Conservation (phyloP, 306 rosid genomes). For the Medicago ruthenica region DNA sequence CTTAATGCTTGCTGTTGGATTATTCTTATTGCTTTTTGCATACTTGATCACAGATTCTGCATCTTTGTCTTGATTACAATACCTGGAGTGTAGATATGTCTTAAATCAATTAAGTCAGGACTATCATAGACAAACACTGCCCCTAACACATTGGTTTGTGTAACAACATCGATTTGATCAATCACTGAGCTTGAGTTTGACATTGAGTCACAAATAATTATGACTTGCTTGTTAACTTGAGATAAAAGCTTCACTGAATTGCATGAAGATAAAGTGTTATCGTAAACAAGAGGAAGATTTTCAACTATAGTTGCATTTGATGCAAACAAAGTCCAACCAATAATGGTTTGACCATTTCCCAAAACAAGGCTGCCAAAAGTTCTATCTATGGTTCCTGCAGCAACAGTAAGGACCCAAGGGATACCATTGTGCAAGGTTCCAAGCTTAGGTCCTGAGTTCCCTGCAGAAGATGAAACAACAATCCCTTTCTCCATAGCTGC, state of each 20-base stretch:
- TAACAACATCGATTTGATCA: background rate
- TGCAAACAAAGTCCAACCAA: conserved; percentile 48
- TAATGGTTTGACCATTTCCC: conserved; percentile 42
- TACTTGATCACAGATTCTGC: conserved; percentile 44
- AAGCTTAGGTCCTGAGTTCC: conserved; percentile 1
- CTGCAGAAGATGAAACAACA: conserved; percentile 39
- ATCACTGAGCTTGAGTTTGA: background rate
- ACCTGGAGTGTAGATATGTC: conserved; percentile 26
- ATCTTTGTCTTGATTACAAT: conserved; percentile 49
- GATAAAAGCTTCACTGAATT: conserved; percentile 30
- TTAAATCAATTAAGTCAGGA: background rate
- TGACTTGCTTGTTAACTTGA: background rate
- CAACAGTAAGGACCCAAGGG: conserved; percentile 43
- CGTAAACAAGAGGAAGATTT: conserved; percentile 37
- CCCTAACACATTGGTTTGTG: conserved; percentile 22
- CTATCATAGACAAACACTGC: conserved; percentile 42
- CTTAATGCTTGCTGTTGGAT: conserved; percentile 41
- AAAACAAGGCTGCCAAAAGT: conserved; percentile 35
- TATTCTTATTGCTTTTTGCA: background rate
- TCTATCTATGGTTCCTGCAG: conserved; percentile 41
- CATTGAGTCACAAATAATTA: conserved; percentile 41
- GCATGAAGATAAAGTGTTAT: conserved; percentile 40
- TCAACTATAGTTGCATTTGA: conserved; percentile 33
- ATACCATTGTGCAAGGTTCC: conserved; percentile 38
- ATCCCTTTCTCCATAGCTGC: conserved; percentile 50